These are phyloP conservation scores for Extremus antarcticus DNA, from an alignment of 495 filamentous ascomycete genomes.

Conservation along the genomic window DNA sequence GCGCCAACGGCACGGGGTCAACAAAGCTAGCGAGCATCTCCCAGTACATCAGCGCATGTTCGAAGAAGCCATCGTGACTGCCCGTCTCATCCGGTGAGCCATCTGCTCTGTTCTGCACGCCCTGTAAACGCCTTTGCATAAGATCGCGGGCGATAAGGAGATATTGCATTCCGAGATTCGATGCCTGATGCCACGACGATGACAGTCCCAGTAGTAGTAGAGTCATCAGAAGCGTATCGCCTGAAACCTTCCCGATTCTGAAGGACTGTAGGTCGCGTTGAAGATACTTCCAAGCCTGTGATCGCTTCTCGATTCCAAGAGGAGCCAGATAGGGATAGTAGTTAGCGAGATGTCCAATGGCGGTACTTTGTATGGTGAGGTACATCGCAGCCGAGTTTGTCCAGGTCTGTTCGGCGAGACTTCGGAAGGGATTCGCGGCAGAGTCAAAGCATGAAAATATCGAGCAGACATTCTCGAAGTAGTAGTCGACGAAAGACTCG, in stretches of 20 bases:
- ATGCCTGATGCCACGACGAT: conserved; percentile 5
- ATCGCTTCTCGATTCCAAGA: not conserved
- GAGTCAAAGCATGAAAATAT: conserved; percentile 5
- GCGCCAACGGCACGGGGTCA: conserved; percentile 2
- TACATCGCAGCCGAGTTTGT: not conserved
- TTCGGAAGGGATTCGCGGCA: not conserved
- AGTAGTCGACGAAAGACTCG: conserved; percentile 1
- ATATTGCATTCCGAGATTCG: conserved; percentile 4
- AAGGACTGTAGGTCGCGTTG: conserved; percentile 2
- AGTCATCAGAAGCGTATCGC: not conserved
- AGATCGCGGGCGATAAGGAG: not conserved
- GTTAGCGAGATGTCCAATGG: conserved; percentile 2
- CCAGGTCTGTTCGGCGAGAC: not conserved
- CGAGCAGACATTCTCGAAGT: conserved; percentile 1
- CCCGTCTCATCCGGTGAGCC: not conserved
- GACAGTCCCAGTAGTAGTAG: conserved; percentile 4
- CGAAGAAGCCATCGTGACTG: not conserved
- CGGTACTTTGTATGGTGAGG: conserved; percentile 2
- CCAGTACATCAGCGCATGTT: conserved; percentile 4
- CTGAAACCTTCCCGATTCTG: not conserved
- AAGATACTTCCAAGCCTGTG: conserved; percentile 1
- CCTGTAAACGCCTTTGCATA: conserved; percentile 1
- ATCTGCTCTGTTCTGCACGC: not conserved
- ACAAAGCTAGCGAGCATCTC: conserved; percentile 5
- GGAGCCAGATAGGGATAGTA: conserved; percentile 3